Percentiles rank a stretch among this genome's conserved stretches.
Conservation (phyloP, 192 early-diverging fungal genomes). For the Phlyctochytrium planicorne region DNA sequence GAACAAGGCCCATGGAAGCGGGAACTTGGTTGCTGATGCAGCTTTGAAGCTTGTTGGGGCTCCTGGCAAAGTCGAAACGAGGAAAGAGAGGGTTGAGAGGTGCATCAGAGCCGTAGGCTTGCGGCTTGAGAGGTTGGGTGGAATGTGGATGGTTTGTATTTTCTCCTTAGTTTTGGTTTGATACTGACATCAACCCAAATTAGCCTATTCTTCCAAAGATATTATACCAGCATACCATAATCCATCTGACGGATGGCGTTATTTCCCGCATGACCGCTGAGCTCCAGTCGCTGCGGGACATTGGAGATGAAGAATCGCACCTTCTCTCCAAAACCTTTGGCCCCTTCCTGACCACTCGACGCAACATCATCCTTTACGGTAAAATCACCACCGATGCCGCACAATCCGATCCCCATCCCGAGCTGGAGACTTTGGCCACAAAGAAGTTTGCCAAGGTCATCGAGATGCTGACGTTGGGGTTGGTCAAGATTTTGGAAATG, state of each 20-base stretch:
- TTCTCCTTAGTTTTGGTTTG: too few species aligned
- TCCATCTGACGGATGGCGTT: background rate
- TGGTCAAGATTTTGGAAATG: constrained; percentile 42
- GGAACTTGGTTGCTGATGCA: background rate
- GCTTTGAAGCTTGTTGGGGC: background rate
- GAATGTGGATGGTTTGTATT: background rate
- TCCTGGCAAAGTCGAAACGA: too few species aligned
- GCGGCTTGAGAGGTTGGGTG: background rate
- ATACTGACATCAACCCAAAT: too few species aligned
- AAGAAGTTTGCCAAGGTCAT: constrained; percentile 20
- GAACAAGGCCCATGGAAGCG: background rate
- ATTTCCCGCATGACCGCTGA: background rate
- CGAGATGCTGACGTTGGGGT: constrained; percentile 32
- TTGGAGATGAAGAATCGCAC: background rate
- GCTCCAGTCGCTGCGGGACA: background rate
- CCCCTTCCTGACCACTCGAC: background rate
- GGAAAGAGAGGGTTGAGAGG: background rate
- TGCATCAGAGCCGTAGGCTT: background rate
- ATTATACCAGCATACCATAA: background rate
- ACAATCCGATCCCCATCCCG: background rate
- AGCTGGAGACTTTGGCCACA: background rate
- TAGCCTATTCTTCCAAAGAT: background rate
- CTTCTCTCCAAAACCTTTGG: background rate
- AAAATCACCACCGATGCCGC: too few species aligned
- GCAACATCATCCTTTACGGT: background rate